Conservation (phyloP, 2,329 filamentous ascomycete genomes). For the Trichoderma simmonsii region DNA sequence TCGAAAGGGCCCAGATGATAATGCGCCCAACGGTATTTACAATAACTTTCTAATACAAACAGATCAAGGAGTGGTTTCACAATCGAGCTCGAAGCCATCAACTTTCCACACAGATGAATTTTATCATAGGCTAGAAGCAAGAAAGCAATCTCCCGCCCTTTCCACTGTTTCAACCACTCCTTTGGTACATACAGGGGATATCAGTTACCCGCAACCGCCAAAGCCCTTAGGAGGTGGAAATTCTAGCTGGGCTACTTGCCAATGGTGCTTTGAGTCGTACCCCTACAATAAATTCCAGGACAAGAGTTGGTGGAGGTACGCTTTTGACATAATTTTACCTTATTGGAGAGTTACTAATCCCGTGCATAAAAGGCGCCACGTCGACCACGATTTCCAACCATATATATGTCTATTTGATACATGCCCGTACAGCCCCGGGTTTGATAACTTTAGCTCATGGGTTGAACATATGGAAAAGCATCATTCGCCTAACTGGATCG, state of each 20-base stretch:
- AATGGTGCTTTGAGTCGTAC: background rate
- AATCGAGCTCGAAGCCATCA: background rate
- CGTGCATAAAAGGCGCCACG: background rate
- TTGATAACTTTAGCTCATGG: background rate
- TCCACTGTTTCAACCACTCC: background rate
- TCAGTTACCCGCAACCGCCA: background rate
- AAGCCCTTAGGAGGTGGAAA: background rate
- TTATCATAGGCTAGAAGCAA: background rate
- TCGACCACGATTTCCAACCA: background rate
- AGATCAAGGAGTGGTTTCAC: background rate
- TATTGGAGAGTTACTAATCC: background rate
- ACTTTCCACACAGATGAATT: background rate
- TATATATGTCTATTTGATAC: background rate
- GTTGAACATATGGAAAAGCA: background rate
- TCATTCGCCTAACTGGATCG: background rate
- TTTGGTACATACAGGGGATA: background rate
- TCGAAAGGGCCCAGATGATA: background rate
- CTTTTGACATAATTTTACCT: background rate
- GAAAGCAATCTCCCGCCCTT: background rate
- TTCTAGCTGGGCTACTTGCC: background rate
- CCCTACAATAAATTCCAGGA: background rate
- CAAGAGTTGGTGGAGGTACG: background rate
- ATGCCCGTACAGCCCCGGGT: background rate
- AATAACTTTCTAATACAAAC: background rate
- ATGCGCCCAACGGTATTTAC: background rate